Base-by-base conservation (phyloP, 257 asterid genomes). In the Nicotiana otophora region DNA sequence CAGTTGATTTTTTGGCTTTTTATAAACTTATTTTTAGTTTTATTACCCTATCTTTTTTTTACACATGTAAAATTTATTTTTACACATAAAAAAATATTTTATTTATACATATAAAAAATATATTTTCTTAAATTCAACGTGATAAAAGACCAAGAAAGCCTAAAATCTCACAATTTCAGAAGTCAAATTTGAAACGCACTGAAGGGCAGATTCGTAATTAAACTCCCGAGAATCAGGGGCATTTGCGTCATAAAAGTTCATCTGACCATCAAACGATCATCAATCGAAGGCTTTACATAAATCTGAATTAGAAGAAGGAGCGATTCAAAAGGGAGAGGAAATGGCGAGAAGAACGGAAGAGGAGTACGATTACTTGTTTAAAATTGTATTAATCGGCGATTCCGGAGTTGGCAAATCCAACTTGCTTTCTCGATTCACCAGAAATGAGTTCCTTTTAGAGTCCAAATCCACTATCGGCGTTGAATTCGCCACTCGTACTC, bases 381-480 rank as follows among this genome's bases (percentile, higher is more conserved):
- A 89, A 63, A 85, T 89, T 5, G 90, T 89, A 34, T 55, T 89
- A 69, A 87, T 89, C 83, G 92, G 92, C 61, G 92, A 89, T 85
- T 89, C 92, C 0, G 92, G 89, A 2, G 92, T 87, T 6, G 90
- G 92, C 0, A 89, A 89, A 72, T 89, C 92, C 5, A 87, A 87
- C 36, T 28, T 89, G 64, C 89, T 89, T 3, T 89, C 91, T 54
- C 86, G 91, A 78, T 89, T 89, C 81, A 89, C 91, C 68, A 81
- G 91, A 72, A 89, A 89, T 48, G 91, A 89, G 60, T 89, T 89
- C 84, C 78, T 87, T 76, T 81, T 89, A 82, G 91, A 89, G 51
- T 89, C 90, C 74, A 89, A 89, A 84, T 89, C 91, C 83, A 89
- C 91, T 74, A 89, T 89, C 72, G 91, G 91, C 82, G 91, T 89